Conservation (phyloP, 164 flowering plant genomes). For the Piper betle region DNA sequence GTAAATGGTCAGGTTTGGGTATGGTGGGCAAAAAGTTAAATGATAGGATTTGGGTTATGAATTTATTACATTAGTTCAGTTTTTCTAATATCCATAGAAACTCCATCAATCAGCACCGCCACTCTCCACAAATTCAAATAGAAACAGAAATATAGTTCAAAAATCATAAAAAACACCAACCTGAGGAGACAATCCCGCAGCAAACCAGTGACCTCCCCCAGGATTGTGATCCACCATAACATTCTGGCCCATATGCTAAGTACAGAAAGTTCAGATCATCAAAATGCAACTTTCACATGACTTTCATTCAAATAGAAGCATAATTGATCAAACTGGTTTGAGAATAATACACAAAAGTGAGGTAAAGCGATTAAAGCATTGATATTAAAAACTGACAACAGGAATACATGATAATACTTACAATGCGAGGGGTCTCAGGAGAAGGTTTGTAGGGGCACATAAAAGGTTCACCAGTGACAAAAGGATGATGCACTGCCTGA, state of each 20-base stretch:
- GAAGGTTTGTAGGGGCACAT: constrained; percentile 71
- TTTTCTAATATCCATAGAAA: no score
- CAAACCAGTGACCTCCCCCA: constrained; percentile 97
- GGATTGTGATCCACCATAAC: constrained; percentile 84
- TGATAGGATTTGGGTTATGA: no score
- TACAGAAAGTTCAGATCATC: constrained; percentile 4
- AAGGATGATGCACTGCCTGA: constrained; percentile 95
- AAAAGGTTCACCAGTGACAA: constrained; percentile 91
- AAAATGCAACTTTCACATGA: constrained; percentile 3
- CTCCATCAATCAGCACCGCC: no score
- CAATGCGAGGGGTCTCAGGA: constrained; percentile 73
- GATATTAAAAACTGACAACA: neutral
- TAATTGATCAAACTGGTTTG: neutral
- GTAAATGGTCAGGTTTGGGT: no score
- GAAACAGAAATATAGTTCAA: no score
- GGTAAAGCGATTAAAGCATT: neutral
- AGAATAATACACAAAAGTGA: neutral
- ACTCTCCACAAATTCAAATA: no score
- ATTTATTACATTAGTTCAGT: no score
- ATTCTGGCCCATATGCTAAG: constrained; percentile 75
- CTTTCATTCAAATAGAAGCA: neutral
- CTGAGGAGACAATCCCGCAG: constrained; percentile 96
- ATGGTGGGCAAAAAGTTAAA: no score
- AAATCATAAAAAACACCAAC: constrained; percentile 18
- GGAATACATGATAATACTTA: constrained; percentile 19